phyloP scores from a whole-genome alignment of 2,329 filamentous ascomycete genomes.

The Verticillium tricorpus region DNA sequence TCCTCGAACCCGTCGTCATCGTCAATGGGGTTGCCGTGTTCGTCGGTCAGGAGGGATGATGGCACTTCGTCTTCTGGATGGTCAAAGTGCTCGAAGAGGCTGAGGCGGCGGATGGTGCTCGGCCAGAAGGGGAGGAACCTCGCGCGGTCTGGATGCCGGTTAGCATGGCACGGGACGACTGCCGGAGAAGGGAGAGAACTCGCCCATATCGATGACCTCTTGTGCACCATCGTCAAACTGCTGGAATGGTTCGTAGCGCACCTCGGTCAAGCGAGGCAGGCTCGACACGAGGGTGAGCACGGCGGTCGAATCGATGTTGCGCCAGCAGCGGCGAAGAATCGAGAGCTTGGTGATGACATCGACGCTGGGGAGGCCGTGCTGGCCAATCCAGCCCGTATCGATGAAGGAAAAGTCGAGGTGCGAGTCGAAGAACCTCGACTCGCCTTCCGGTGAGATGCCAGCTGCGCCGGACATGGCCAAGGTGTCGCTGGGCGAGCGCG shows the following conservation, averaged over 20 bases:
- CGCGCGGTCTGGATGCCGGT: slow-evolving; percentile 11
- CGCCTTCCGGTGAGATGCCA: slow-evolving; percentile 17
- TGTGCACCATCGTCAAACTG: slow-evolving; percentile 13
- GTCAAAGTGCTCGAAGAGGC: slow-evolving; percentile 17
- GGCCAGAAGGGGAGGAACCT: slow-evolving; percentile 16
- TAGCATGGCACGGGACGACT: not conserved
- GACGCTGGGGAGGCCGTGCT: slow-evolving; percentile 16
- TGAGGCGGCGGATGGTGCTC: slow-evolving; percentile 12
- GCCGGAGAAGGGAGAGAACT: not conserved
- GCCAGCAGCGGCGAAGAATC: slow-evolving; percentile 15
- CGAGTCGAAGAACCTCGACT: slow-evolving; percentile 19
- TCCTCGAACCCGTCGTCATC: not conserved
- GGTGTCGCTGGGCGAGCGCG: slow-evolving; percentile 17
- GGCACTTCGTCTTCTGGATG: slow-evolving; percentile 4
- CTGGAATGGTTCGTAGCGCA: slow-evolving; percentile 16
- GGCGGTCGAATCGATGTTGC: slow-evolving; percentile 15
- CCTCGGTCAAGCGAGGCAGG: slow-evolving; percentile 12
- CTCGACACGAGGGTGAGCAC: slow-evolving; percentile 16
- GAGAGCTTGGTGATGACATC: slow-evolving; percentile 12
- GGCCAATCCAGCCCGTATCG: slow-evolving; percentile 13
- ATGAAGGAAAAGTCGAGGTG: slow-evolving; percentile 16
- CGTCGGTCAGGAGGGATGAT: not conserved
- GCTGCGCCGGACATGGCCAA: slow-evolving; percentile 14
- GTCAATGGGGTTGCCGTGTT: not conserved
- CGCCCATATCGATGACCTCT: slow-evolving; percentile 13